Evolutionary conservation across 331 rosid genomes (phyloP).

Genomic region (Malus hybrid): DNA sequence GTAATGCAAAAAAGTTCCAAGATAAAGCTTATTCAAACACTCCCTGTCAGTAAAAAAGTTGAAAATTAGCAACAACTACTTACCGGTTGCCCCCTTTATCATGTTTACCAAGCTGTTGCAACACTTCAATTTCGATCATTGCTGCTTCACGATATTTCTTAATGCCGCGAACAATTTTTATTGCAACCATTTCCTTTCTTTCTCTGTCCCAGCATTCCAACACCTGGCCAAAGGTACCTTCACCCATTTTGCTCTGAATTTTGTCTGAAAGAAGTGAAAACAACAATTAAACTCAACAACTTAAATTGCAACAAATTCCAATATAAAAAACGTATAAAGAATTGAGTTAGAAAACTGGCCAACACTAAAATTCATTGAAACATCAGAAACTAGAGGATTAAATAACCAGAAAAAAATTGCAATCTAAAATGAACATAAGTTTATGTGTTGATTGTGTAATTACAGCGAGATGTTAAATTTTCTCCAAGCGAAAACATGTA

Average conservation of each 20-base stretch:
- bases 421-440: background rate
- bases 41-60: no score
- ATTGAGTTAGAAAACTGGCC: no score
- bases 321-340: no score
- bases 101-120: slow-evolving; percentile 80
- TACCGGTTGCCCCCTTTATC: slow-evolving; percentile 87
- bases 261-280: no score
- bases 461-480: background rate
- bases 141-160: slow-evolving; percentile 90
- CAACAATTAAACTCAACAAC: no score
- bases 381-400: background rate
- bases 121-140: slow-evolving; percentile 86
- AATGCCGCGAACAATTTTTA: slow-evolving; percentile 52
- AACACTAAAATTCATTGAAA: no score
- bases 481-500: background rate
- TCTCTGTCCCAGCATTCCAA: background rate
- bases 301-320: no score
- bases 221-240: background rate
- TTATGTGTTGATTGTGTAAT: background rate
- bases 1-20: no score
- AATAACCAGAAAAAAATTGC: no score
- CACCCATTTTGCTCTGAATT: background rate
- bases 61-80: no score
- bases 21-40: no score
- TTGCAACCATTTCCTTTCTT: background rate